Base-by-base conservation (phyloP, 179 eudicot genomes). In the Corrigiola litoralis region DNA sequence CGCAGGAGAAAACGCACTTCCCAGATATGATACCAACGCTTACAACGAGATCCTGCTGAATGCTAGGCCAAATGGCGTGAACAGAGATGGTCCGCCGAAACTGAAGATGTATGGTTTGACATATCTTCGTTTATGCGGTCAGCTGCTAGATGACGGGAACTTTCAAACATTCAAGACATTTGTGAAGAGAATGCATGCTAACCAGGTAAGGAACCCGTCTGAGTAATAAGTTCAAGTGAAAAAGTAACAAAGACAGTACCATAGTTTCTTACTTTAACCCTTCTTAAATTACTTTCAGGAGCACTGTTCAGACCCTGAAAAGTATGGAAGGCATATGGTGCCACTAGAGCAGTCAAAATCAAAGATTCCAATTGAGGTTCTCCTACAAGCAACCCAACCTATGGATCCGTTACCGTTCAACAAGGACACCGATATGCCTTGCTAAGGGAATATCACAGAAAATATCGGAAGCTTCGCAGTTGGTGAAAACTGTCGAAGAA, bases 101-200 rank as follows among this genome's bases (percentile, higher is more conserved):
- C 41, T 79, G 40, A 84, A 72, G 76, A 77, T 89, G 95, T 72
- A 63, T 21, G 92, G 81, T 21, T 40, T 92, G 50, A 85, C 95
- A 5, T 92, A 85, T 53, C 96, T 92, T 25, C 86, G 96, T 12
- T 57, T 90, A 63, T 70, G 84, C 34, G 91, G 82, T 56, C 79
- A 84, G 28, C 78, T 85, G 28, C 67, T 85, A 3, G 77, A 80
- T 49, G 32, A 61, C 31, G 76, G 78, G 25, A 92, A 83, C 45
- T 85, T 84, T 59, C 63, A 66, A 42, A 65, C 78, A 48, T 90
- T 92, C 77, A 84, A 74, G 77, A 65, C 72, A 36, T 87, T 85
- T 55, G 90, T 92, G 61, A 82, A 57, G 82, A 85, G 82, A 81
- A 84, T 92, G 90, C 96, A 92, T 72, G 95, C 90, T 56, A 87